Base-by-base conservation (phyloP, 352 stramenopile genomes). In the Paralagenidium karlingii region DNA sequence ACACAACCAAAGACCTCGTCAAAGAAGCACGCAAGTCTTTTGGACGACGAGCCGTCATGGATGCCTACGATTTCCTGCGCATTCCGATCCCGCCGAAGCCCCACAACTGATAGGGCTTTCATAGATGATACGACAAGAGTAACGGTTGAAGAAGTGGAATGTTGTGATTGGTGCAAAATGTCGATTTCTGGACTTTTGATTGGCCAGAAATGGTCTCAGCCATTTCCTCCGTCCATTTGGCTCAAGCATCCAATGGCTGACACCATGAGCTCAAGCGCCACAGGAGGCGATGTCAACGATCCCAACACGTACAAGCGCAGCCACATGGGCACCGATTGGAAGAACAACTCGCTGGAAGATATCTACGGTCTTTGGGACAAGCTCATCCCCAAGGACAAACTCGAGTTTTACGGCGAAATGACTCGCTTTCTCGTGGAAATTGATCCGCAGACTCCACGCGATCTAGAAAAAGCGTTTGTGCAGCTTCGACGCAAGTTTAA, bases 351-450 rank as follows among this genome's bases (percentile, higher is more conserved):
- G 29, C 53, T 94, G 33, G 82, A 89, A 20, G 82, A 94, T 55
- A 94, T 94, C 40, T 94, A 93, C 49, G 45, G 63, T 8, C 58
- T 55, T 16, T 92, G 77, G 78, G 79, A 94, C 58, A 77, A 79
- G 53, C 64, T 94, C 38, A 65, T 92, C 16, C 70, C 75, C 0
- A 42, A 55, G 1, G 62, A 71, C 3, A 48, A 92, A 36, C 49
- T 89, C 45, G 58, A 63, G 8, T 75, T 75, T 29, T 91, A 70
- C 46, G 60, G 89, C 41, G 55, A 69, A 24, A 91, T 95, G 73
- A 68, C 77, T 25, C 47, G 50, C n/a, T 88, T 92, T 50, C 61
- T 96, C 12, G 68, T 86, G 1, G 48, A 60, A 0, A 51, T 77
- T 16, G 52, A 91, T 36, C 71, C 74, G 20, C 77, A 89, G 59